phyloP scores from a whole-genome alignment of 768 basidiomycete genomes.

The Tulasnella sp. region DNA sequence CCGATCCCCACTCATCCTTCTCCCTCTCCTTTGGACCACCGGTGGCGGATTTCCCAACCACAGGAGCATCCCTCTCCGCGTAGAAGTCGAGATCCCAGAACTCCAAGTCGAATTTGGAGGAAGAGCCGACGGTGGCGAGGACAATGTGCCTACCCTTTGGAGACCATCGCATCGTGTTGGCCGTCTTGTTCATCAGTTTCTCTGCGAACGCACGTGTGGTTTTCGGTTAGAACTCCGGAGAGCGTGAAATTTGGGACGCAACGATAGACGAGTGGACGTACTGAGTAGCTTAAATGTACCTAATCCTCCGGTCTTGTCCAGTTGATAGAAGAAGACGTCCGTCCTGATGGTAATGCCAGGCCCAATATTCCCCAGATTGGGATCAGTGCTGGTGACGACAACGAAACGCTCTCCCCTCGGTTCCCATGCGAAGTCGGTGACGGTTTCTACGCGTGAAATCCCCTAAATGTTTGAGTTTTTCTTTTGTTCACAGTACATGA shows the following conservation, averaged over 20 bases:
- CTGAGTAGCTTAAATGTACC: slow-evolving; percentile 89
- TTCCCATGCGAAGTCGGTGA: slow-evolving; percentile 97
- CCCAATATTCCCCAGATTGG: slow-evolving; percentile 80
- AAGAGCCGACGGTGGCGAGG: slow-evolving; percentile 89
- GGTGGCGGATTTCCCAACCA: slow-evolving; percentile 16
- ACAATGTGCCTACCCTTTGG: slow-evolving; percentile 93
- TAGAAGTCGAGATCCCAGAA: slow-evolving; percentile 98
- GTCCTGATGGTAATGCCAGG: slow-evolving; percentile 94
- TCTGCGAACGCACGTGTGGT: slow-evolving; percentile 32
- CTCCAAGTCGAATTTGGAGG: slow-evolving; percentile 91
- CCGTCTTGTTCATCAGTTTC: slow-evolving; percentile 67
- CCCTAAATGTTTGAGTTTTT: too few relatives aligned
- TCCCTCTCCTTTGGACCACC: too few relatives aligned
- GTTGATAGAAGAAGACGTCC: slow-evolving; percentile 90
- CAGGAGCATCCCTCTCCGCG: slow-evolving; percentile 36
- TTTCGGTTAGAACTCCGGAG: slow-evolving; percentile 3
- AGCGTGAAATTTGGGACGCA: background rate
- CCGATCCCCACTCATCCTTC: slow-evolving; percentile 71
- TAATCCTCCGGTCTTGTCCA: slow-evolving; percentile 62
- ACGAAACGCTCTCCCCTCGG: slow-evolving; percentile 96
- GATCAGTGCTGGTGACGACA: slow-evolving; percentile 87
- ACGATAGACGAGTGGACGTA: too few relatives aligned
- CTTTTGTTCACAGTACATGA: too few relatives aligned
- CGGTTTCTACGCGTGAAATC: slow-evolving; percentile 52
- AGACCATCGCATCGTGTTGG: slow-evolving; percentile 93